Conservation (phyloP, 352 stramenopile species). For the Phytophthora pistaciae region DNA sequence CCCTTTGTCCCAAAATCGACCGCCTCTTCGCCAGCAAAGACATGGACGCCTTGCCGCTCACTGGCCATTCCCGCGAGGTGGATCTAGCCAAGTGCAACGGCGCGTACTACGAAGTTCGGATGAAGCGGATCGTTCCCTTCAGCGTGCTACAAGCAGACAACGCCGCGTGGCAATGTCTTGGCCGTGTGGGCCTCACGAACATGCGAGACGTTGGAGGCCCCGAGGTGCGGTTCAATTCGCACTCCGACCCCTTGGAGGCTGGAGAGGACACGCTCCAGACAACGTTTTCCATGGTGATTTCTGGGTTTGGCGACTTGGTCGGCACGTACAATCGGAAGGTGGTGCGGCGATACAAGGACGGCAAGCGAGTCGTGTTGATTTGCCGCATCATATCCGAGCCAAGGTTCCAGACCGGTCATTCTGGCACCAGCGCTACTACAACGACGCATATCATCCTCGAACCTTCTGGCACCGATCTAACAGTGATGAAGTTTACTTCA, state of each 20-base stretch:
- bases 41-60: slow-evolving; percentile 8
- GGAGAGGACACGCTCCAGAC: not conserved
- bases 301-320: not conserved
- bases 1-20: slow-evolving; percentile 12
- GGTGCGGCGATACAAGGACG: slow-evolving; percentile 2
- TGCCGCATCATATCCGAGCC: slow-evolving; percentile 2
- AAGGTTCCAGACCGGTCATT: not conserved
- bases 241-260: not conserved
- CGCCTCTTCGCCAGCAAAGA: slow-evolving; percentile 12
- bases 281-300: slow-evolving; percentile 4
- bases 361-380: not conserved
- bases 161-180: slow-evolving; percentile 10
- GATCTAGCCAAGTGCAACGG: slow-evolving; percentile 9
- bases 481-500: too few species aligned
- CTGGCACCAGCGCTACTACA: not conserved
- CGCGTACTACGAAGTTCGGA: slow-evolving; percentile 27
- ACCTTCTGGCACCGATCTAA: too few species aligned
- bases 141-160: not conserved
- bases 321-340: slow-evolving; percentile 13
- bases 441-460: slow-evolving; percentile 2
- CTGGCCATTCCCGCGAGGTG: not conserved
- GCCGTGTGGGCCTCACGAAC: not conserved
- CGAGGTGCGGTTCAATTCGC: not conserved
- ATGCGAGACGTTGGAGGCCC: slow-evolving; percentile 4
- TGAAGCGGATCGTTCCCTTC: slow-evolving; percentile 29